Percentiles rank a stretch among this genome's conserved stretches.
phyloP scores from a whole-genome alignment of 78 protist species.

The Neovahlkampfia damariscottae region DNA sequence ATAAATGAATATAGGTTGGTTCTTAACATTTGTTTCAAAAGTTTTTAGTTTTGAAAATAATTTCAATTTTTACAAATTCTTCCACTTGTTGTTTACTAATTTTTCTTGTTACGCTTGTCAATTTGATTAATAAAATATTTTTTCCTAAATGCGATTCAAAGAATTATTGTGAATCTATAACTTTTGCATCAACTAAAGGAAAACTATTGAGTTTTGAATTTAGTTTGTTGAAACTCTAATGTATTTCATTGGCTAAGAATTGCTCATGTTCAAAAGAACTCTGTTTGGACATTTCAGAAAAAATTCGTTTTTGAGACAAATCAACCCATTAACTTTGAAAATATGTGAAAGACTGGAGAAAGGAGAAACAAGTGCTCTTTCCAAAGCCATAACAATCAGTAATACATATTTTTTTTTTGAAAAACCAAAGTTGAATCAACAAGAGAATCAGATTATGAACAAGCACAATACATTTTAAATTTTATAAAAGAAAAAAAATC shows the following conservation, averaged over 20 bases:
- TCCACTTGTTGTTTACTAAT: no score
- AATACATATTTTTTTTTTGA: no score
- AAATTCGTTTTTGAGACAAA: background rate
- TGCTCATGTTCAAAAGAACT: background rate
- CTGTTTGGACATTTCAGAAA: background rate
- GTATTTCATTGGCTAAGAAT: background rate
- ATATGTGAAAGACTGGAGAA: background rate
- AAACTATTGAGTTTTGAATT: no score
- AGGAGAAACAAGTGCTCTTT: background rate
- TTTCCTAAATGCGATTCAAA: no score
- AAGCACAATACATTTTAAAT: background rate
- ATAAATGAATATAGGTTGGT: no score
- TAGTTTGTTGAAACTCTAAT: background rate
- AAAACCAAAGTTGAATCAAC: background rate
- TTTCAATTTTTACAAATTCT: no score
- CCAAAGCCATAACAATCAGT: background rate
- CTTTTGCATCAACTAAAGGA: no score
- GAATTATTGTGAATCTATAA: no score
- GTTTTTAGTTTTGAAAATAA: no score
- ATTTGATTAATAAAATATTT: no score
- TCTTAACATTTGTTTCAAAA: no score
- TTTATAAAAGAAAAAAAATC: background rate
- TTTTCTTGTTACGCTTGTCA: no score
- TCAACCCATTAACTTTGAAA: background rate
- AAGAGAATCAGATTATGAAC: background rate